These are phyloP conservation scores for Petrea volubilis DNA, from an alignment of 257 asterid species.

Conservation along the genomic window DNA sequence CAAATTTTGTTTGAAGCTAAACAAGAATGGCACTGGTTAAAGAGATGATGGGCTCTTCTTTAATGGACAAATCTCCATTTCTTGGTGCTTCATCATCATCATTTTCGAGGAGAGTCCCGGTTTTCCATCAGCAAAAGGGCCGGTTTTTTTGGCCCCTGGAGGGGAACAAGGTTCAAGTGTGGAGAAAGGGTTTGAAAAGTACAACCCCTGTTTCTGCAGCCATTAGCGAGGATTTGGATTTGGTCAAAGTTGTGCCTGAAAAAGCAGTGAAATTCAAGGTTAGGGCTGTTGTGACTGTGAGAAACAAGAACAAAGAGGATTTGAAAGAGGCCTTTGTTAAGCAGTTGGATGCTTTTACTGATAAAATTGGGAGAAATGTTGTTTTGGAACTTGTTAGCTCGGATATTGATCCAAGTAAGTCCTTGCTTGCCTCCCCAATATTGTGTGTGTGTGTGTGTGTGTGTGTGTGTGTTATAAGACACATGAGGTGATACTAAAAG, in stretches of 20 bases:
- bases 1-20: not conserved
- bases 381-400: constrained; percentile 70
- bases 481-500: no score
- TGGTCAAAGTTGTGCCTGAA: constrained; percentile 67
- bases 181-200: constrained; percentile 24
- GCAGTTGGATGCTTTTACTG: constrained; percentile 78
- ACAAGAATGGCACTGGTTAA: constrained; percentile 65
- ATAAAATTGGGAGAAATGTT: constrained; percentile 80
- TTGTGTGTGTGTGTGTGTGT: not conserved
- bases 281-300: constrained; percentile 80
- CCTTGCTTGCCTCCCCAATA: not conserved
- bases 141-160: constrained; percentile 33
- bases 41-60: constrained; percentile 61
- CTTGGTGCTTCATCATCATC: constrained; percentile 28
- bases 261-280: constrained; percentile 76
- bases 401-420: constrained; percentile 83
- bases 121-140: constrained; percentile 21
- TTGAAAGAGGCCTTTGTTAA: constrained; percentile 65
- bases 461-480: not conserved
- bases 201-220: constrained; percentile 60
- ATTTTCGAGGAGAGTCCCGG: constrained; percentile 2
- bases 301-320: constrained; percentile 78
- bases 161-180: constrained; percentile 30
- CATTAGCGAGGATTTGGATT: constrained; percentile 71
- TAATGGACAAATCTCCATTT: constrained; percentile 47